phyloP scores from a whole-genome alignment of 2,329 filamentous ascomycete genomes.

The Xylariaceae sp. region DNA sequence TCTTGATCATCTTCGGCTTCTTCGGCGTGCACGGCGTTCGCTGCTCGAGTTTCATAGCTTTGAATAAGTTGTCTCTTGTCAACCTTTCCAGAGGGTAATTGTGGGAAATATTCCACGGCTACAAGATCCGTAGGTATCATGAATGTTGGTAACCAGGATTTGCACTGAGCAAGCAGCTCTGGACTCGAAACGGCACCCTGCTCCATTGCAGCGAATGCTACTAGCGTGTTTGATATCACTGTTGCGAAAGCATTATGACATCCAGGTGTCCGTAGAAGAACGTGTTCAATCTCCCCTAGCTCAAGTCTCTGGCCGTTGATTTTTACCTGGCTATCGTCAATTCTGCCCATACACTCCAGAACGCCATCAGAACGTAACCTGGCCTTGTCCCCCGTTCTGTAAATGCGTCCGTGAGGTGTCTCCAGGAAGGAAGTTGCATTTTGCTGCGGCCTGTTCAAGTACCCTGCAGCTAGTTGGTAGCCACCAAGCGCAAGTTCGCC shows the following conservation, averaged over 20 bases:
- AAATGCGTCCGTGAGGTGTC: slow-evolving; percentile 65
- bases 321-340: slow-evolving; percentile 79
- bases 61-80: slow-evolving; percentile 63
- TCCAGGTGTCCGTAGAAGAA: slow-evolving; percentile 54
- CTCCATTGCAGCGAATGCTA: slow-evolving; percentile 67
- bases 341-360: slow-evolving; percentile 79
- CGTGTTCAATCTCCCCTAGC: slow-evolving; percentile 73
- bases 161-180: slow-evolving; percentile 57
- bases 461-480: slow-evolving; percentile 71
- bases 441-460: slow-evolving; percentile 76
- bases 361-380: slow-evolving; percentile 62
- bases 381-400: slow-evolving; percentile 83
- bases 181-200: slow-evolving; percentile 32
- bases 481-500: slow-evolving; percentile 83
- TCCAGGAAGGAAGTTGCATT: slow-evolving; percentile 68
- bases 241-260: slow-evolving; percentile 65
- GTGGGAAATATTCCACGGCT: slow-evolving; percentile 61
- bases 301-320: slow-evolving; percentile 79
- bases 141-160: slow-evolving; percentile 71
- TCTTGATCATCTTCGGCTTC: slow-evolving; percentile 32
- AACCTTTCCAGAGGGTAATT: slow-evolving; percentile 78
- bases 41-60: slow-evolving; percentile 38
- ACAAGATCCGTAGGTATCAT: slow-evolving; percentile 79
- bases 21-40: not conserved
- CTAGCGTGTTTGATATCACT: slow-evolving; percentile 64